phyloP scores from a whole-genome alignment of 495 filamentous ascomycete species.

The Penicillium simplicissimum region DNA sequence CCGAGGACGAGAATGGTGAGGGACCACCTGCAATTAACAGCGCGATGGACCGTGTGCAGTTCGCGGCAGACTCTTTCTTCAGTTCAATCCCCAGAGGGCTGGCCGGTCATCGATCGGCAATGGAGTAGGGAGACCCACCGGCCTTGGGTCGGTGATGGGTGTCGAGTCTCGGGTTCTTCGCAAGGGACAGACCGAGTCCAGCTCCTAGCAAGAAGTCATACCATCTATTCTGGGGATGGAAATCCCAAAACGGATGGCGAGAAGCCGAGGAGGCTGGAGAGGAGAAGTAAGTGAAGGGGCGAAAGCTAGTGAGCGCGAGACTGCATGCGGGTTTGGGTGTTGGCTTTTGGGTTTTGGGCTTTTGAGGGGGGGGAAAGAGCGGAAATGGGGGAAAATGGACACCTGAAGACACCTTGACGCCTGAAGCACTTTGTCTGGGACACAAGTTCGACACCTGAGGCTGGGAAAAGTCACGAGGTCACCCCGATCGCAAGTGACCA shows the following conservation, averaged over 20 bases:
- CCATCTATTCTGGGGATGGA: not conserved
- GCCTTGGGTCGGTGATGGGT: not conserved
- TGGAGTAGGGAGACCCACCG: slow-evolving; percentile 6
- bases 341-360: not conserved
- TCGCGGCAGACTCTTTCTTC: slow-evolving; percentile 7
- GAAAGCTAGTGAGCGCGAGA: slow-evolving; percentile 5
- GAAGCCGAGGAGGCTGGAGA: not conserved
- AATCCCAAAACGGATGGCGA: not conserved
- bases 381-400: slow-evolving; percentile 5
- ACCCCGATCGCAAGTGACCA: too few species aligned
- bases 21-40: slow-evolving; percentile 1
- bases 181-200: slow-evolving; percentile 2
- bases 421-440: not conserved
- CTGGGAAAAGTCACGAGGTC: not conserved
- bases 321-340: slow-evolving; percentile 11
- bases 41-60: slow-evolving; percentile 10
- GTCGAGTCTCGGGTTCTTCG: slow-evolving; percentile 4
- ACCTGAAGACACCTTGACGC: slow-evolving; percentile 14
- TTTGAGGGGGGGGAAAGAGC: not conserved
- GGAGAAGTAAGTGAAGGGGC: not conserved
- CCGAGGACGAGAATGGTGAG: not conserved
- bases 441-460: too few species aligned
- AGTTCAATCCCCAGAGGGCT: slow-evolving; percentile 1
- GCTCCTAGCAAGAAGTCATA: slow-evolving; percentile 20
- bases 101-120: slow-evolving; percentile 14